Evolutionary conservation across 352 stramenopile species (phyloP).

Genomic region (Pythium chondricola): DNA sequence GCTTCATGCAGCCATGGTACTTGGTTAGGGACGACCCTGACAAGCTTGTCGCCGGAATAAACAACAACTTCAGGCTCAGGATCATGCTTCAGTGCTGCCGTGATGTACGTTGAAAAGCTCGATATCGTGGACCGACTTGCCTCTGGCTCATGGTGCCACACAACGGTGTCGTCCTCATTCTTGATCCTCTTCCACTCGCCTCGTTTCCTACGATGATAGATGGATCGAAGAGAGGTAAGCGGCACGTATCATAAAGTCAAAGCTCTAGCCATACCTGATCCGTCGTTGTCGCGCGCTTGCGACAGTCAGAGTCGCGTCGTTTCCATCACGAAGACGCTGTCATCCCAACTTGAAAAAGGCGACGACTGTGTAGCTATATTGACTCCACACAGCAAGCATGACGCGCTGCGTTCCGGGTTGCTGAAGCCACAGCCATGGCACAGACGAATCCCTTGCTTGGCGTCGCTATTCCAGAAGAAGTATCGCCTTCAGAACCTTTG

Average conservation of each 20-base stretch:
- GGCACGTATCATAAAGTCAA: too few relatives aligned
- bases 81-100: background rate
- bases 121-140: conserved; percentile 4
- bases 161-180: background rate
- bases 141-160: too few relatives aligned
- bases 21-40: too few relatives aligned
- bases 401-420: conserved; percentile 4
- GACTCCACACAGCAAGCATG: conserved; percentile 14
- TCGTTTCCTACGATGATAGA: conserved; percentile 1
- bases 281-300: too few relatives aligned
- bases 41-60: too few relatives aligned
- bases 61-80: background rate
- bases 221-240: too few relatives aligned
- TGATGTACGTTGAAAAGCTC: conserved; percentile 7
- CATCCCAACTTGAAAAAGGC: background rate
- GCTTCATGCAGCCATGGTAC: too few relatives aligned
- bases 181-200: conserved; percentile 12
- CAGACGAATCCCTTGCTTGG: conserved; percentile 5
- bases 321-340: background rate
- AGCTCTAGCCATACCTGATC: too few relatives aligned
- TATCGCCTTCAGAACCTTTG: background rate
- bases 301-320: background rate
- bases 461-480: conserved; percentile 10
- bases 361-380: background rate
- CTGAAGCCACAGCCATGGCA: conserved; percentile 12